Conservation (phyloP, 2,329 filamentous ascomycete genomes). For the Fusarium graminum region DNA sequence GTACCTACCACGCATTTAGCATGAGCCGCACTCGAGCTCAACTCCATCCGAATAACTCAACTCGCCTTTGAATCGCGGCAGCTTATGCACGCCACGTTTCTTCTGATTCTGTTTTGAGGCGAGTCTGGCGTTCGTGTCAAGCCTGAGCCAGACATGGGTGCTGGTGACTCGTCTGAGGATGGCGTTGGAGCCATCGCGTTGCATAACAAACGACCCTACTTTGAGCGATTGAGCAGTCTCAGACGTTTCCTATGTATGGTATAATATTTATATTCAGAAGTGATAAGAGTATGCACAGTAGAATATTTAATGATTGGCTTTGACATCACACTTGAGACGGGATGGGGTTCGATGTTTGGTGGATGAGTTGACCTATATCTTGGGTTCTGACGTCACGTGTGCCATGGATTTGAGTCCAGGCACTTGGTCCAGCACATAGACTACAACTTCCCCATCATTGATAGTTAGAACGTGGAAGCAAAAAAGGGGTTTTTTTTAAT, state of each 20-base stretch:
- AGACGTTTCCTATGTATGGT: slow-evolving; percentile 1
- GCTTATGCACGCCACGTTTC: slow-evolving; percentile 57
- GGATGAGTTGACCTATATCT: slow-evolving; percentile 11
- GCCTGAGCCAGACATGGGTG: slow-evolving; percentile 43
- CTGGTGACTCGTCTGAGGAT: slow-evolving; percentile 49
- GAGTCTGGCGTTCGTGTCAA: slow-evolving; percentile 32
- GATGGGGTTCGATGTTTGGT: slow-evolving; percentile 1
- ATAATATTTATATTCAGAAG: slow-evolving; percentile 14
- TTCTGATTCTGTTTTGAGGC: slow-evolving; percentile 50
- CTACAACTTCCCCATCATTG: background rate
- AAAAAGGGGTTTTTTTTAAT: too few relatives aligned
- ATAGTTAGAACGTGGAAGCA: background rate
- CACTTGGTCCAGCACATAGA: background rate
- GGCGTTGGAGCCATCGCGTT: slow-evolving; percentile 51
- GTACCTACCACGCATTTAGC: slow-evolving; percentile 57
- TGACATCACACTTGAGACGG: slow-evolving; percentile 14
- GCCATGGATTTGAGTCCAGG: slow-evolving; percentile 3
- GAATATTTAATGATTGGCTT: slow-evolving; percentile 7
- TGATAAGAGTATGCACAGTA: slow-evolving; percentile 6
- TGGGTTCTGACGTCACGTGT: slow-evolving; percentile 47
- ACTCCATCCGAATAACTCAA: slow-evolving; percentile 40
- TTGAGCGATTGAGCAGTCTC: slow-evolving; percentile 11
- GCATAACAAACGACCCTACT: slow-evolving; percentile 34
- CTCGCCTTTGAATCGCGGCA: slow-evolving; percentile 58
- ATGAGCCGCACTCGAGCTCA: slow-evolving; percentile 58